Evolutionary conservation across 2,329 filamentous ascomycete genomes (phyloP), one percentile per base, ranked within the genome.

Genomic region (Diplodia corticola): DNA sequence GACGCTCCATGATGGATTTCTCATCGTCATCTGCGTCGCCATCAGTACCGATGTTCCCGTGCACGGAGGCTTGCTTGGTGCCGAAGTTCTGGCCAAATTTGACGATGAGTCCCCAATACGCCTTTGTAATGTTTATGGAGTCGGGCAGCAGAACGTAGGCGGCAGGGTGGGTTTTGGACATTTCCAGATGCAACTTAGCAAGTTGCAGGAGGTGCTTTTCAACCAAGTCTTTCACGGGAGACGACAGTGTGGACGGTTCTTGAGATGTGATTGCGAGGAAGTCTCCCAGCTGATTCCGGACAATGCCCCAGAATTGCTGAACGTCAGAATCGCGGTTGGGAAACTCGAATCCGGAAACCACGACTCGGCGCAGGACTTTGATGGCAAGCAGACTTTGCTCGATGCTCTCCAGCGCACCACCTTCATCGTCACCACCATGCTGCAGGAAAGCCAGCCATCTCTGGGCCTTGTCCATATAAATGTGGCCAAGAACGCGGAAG

Each of bases 141-240:
- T 91, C 89, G 1, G 93, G 92, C 6, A 99, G 84, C 13, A 92
- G 83, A 0, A 89, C 88, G 77, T 97, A 98, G 64, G 92, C 91
- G 3, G 91, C 89, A 1, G 93, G 88, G 75, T 97, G 93, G 5
- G 83, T 80, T 59, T 87, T 87, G 1, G 92, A 88, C 89, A 98
- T 94, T 65, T 92, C 89, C 46, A 96, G 84, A 75, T 98, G 95
- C 3, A 99, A 82, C 78, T 98, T 99, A 3, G 93, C 89, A 59
- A 98, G 89, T 74, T 98, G 93, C 49, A 97, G 80, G 2, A 97
- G 82, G 74, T 97, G 93, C 74, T 93, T 96, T 70, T 91, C 91
- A n/a, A 96, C 81, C 26, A 90, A 74, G 40, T 84, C 85, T 67
- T 86, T 85, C 26, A 88, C 84, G 1, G 82, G 76, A 1, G 35